Percentiles rank a stretch among this genome's conserved stretches.
These are phyloP conservation scores for Blastobotrys terrestris DNA, from an alignment of 805 yeast species.

Conservation along the genomic window DNA sequence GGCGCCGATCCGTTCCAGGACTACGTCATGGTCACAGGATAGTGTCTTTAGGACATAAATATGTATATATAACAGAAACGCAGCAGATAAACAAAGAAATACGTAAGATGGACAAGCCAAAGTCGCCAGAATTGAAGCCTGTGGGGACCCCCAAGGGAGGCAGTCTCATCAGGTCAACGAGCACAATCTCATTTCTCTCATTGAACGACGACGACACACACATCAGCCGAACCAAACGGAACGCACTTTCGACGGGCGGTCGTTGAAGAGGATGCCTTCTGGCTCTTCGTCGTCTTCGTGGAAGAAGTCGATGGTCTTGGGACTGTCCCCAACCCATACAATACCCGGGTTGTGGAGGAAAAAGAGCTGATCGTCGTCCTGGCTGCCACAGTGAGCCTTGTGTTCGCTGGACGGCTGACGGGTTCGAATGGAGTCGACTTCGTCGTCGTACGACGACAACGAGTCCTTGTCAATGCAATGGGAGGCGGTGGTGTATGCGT, in stretches of 20 bases:
- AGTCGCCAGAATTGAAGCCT: slow-evolving; percentile 15
- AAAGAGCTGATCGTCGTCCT: background rate
- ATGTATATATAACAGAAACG: too few species aligned
- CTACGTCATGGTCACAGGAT: background rate
- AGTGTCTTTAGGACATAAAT: background rate
- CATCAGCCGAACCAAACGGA: background rate
- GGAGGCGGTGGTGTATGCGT: background rate
- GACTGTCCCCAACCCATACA: slow-evolving; percentile 4
- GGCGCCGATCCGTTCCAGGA: too few species aligned
- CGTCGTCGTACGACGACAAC: background rate
- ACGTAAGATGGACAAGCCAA: background rate
- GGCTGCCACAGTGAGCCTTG: too few species aligned
- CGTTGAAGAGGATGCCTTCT: background rate
- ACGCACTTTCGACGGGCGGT: background rate
- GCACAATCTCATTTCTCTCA: background rate
- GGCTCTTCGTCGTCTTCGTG: background rate
- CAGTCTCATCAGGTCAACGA: background rate
- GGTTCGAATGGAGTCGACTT: background rate
- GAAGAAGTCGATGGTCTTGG: background rate
- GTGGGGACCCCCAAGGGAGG: slow-evolving; percentile 16
- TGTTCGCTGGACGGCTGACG: background rate
- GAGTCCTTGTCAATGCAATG: background rate
- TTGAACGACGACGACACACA: background rate
- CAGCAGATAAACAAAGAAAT: too few species aligned
- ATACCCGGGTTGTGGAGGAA: slow-evolving; percentile 1